Base-by-base conservation (phyloP, 331 rosid genomes). In the Malus hybrid region DNA sequence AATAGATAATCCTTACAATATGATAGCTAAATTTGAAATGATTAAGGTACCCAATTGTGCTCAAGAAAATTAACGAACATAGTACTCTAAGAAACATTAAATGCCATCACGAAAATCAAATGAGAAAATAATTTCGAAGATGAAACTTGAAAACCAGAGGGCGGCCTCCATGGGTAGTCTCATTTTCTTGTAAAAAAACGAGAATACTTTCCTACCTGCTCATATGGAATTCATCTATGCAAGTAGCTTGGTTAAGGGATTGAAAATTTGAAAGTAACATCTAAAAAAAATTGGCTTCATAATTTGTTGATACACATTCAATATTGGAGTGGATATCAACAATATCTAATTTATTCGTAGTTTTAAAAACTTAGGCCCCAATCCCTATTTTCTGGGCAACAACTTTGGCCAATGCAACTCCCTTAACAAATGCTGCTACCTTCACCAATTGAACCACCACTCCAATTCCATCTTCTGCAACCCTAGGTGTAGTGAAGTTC, bases 401-500 rank as follows among this genome's bases (percentile, higher is more conserved):
- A 27, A 6, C 10, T 61, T 61, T 61, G n/a, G 18, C 65, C 10
- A 61, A 61, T 13, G 65, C 65, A 12, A 27, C 67, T n/a, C 16
- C 22, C 12, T 63, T 63, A 2, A 29, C n/a, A 10, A 63, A 63
- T 15, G 19, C 36, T 12, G 15, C 65, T 3, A 27, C n/a, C 31
- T 60, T 60, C 33, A 56, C 61, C 27, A 56, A 56, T 56, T 19
- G 24, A 59, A 59, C 14, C 65, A 20, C 29, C 65, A 59, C 65
- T 22, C 65, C 65, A 22, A n/a, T 22, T 22, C 27, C 65, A n/a
- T 5, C 65, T n/a, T 10, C 65, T 10, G 18, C 32, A 63, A 6
- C 36, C 39, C 18, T 93, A 79, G 89, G 96, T 11, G 88, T 86
- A 27, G 90, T 64, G 10, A 89, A 80, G 36, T 71, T 81, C 80